phyloP scores from a whole-genome alignment of 2,329 filamentous ascomycete genomes.

The Phialophora tarda region DNA sequence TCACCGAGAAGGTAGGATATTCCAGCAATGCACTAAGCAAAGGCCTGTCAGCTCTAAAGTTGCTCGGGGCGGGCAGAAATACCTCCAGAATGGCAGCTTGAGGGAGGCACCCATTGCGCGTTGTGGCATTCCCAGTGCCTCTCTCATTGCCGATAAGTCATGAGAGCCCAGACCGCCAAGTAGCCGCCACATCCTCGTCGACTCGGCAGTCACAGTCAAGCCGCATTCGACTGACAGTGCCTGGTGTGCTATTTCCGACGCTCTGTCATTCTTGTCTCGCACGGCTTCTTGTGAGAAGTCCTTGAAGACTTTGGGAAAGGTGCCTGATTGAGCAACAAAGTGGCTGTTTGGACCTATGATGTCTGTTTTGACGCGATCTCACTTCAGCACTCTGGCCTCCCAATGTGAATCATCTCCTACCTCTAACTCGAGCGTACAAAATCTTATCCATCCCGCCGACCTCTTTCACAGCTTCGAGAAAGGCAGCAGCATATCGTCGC shows the following conservation, averaged over 20 bases:
- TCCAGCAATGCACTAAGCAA: slow-evolving; percentile 49
- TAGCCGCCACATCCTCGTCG: slow-evolving; percentile 45
- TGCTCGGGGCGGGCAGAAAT: not conserved
- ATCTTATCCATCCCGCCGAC: slow-evolving; percentile 59
- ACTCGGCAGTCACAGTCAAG: slow-evolving; percentile 41
- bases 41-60: not conserved
- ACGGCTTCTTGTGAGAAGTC: slow-evolving; percentile 48
- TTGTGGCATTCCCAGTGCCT: slow-evolving; percentile 57
- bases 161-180: slow-evolving; percentile 58
- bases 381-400: not conserved
- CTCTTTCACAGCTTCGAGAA: slow-evolving; percentile 61
- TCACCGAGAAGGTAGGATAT: slow-evolving; percentile 55
- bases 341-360: slow-evolving; percentile 61
- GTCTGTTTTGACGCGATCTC: slow-evolving; percentile 43
- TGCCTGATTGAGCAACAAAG: slow-evolving; percentile 45
- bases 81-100: slow-evolving; percentile 45
- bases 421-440: slow-evolving; percentile 56
- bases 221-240: slow-evolving; percentile 45
- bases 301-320: slow-evolving; percentile 40
- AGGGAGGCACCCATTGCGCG: slow-evolving; percentile 50
- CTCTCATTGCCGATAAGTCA: slow-evolving; percentile 60
- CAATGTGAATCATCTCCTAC: slow-evolving; percentile 1
- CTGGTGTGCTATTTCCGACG: slow-evolving; percentile 42
- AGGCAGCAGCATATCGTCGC: slow-evolving; percentile 64
- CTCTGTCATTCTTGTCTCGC: slow-evolving; percentile 37